These are phyloP conservation scores for Actinidia polygama DNA, from an alignment of 179 eudicot species.

Conservation along the genomic window DNA sequence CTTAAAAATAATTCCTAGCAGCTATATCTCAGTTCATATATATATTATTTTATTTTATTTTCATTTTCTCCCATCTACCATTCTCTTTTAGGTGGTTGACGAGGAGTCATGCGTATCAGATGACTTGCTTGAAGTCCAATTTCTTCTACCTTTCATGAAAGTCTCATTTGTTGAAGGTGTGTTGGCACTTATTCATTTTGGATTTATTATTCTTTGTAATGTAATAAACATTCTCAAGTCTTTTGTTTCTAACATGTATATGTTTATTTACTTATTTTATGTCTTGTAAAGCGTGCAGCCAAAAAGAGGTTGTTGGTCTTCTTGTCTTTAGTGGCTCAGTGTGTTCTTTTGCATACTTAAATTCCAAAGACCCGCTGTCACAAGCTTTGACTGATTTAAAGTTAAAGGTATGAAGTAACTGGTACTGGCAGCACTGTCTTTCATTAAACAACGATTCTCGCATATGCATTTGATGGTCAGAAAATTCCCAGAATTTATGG, in stretches of 20 bases:
- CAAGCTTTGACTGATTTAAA: constrained; percentile 91
- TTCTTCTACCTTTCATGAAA: constrained; percentile 81
- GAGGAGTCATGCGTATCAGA: constrained; percentile 59
- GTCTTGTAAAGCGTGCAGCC: constrained; percentile 72
- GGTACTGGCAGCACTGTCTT: background rate
- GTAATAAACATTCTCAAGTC: background rate
- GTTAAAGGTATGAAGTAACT: constrained; percentile 71
- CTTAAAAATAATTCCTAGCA: background rate
- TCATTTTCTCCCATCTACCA: background rate
- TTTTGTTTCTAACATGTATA: background rate
- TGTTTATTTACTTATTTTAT: constrained; percentile 22
- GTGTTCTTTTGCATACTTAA: constrained; percentile 78
- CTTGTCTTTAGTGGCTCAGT: constrained; percentile 69
- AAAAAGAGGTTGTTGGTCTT: constrained; percentile 74
- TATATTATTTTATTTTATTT: no score
- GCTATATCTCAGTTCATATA: background rate
- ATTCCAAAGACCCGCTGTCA: constrained; percentile 79
- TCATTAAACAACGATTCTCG: background rate
- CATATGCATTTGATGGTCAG: background rate
- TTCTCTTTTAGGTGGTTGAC: constrained; percentile 43
- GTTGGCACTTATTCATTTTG: constrained; percentile 13
- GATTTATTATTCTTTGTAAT: background rate
- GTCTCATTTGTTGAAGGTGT: constrained; percentile 69
- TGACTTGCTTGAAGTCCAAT: constrained; percentile 76
- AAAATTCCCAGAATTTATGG: background rate